These are phyloP conservation scores for Aphanocladium album DNA, from an alignment of 2,329 filamentous ascomycete species.

Conservation along the genomic window DNA sequence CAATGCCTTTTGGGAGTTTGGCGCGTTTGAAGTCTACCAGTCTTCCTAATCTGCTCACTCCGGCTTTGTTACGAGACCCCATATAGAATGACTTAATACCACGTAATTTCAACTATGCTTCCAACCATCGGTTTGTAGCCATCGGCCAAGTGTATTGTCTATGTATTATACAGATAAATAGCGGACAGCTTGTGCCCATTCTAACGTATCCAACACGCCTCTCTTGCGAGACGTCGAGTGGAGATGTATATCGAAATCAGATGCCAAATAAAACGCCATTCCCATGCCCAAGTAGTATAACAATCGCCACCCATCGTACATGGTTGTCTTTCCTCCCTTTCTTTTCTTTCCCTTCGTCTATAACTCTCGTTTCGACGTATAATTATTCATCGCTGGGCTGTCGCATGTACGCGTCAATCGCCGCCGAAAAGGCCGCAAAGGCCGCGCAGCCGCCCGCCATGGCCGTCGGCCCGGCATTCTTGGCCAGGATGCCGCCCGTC, in stretches of 20 bases:
- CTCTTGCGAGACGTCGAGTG: slow-evolving; percentile 14
- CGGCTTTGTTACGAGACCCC: background rate
- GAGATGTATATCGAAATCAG: slow-evolving; percentile 19
- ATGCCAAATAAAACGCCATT: slow-evolving; percentile 23
- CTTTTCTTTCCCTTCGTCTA: background rate
- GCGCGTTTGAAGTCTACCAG: slow-evolving; percentile 53
- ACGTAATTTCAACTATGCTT: background rate
- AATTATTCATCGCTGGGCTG: slow-evolving; percentile 60
- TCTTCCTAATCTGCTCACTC: slow-evolving; percentile 16
- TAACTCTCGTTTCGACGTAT: background rate
- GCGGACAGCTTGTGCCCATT: background rate
- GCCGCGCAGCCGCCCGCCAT: slow-evolving; percentile 82
- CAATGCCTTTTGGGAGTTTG: slow-evolving; percentile 63
- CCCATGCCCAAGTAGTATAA: slow-evolving; percentile 21
- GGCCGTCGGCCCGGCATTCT: slow-evolving; percentile 84
- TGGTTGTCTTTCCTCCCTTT: background rate
- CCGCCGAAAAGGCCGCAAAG: slow-evolving; percentile 87
- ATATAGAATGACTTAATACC: background rate
- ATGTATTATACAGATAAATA: slow-evolving; percentile 26
- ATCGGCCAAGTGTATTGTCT: slow-evolving; percentile 13
- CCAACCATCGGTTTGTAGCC: slow-evolving; percentile 17
- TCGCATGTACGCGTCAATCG: slow-evolving; percentile 88
- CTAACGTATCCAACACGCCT: background rate
- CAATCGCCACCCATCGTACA: slow-evolving; percentile 12
- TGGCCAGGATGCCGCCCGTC: slow-evolving; percentile 82